Evolutionary conservation across 2,329 filamentous ascomycete genomes (phyloP), one percentile per base, ranked within the genome.

Genomic region (Diplodia corticola): DNA sequence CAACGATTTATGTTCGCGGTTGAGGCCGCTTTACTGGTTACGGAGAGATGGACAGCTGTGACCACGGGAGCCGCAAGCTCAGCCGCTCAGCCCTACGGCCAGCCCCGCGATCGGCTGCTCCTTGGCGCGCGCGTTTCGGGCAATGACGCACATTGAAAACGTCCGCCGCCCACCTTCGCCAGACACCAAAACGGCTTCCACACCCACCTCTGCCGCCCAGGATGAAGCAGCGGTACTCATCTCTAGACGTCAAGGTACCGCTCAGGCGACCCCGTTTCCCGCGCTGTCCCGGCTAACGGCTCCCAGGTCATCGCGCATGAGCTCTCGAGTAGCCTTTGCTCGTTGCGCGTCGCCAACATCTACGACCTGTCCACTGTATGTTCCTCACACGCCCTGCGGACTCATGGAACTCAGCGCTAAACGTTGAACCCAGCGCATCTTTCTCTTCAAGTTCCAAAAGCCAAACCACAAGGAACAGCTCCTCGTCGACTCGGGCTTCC

Each of bases 401-500:
- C 48, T 12, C 6, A 20, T 10, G 17, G 7, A 20, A 20, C 17
- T 17, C 33, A 12, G 33, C 15, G 10, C 68, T 71, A 17, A 72
- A 68, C 49, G 33, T 50, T n/a, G n/a, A 28, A 15, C 30, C 49
- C 66, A 85, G 81, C 93, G 94, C 75, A 97, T 98, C 74, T 92
- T 98, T 75, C 88, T 98, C 28, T 86, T 99, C 78, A 98, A 97
- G 76, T 95, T 99, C 75, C 89, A 93, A 65, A 96, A 95, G 77
- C 92, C 94, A 50, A 89, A 94, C 74, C 86, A 89, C 71, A 93
- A 93, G 78, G 90, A 95, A 76, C 94, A 98, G 77, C 84, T 99
- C 30, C 84, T 99, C 61, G 88, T 99, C 72, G 95, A 99, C 77
- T 95, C 92, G 1, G 95, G 95, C 33, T 99, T 99, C 79, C 92